Evolutionary conservation across 2,329 filamentous ascomycete species (phyloP).

Genomic region (Podosphaera xanthii): DNA sequence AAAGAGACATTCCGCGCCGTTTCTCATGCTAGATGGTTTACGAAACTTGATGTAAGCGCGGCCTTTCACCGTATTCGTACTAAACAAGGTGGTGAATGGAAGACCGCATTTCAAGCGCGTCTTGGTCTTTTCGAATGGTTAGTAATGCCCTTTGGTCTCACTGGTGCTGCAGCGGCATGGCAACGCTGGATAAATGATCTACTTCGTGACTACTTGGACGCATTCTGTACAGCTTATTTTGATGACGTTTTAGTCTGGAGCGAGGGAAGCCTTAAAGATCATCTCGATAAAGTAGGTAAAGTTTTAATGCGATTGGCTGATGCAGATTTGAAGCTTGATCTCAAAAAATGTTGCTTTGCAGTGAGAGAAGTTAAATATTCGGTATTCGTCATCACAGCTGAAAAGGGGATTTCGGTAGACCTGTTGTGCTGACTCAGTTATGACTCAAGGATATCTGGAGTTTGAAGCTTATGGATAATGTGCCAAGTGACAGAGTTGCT

Average conservation of each 20-base stretch:
- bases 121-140: background rate
- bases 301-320: too few relatives aligned
- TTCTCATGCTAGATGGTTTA: too few relatives aligned
- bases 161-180: background rate
- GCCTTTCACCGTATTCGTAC: too few relatives aligned
- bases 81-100: background rate
- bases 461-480: too few relatives aligned
- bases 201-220: background rate
- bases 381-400: background rate
- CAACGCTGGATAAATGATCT: background rate
- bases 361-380: too few relatives aligned
- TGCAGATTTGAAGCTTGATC: too few relatives aligned
- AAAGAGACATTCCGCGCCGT: too few relatives aligned
- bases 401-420: background rate
- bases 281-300: background rate
- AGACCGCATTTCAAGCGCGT: background rate
- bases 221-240: background rate
- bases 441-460: too few relatives aligned
- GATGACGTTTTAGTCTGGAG: background rate
- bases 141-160: background rate
- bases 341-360: too few relatives aligned
- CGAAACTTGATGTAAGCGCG: too few relatives aligned
- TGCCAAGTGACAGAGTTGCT: too few relatives aligned
- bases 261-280: background rate
- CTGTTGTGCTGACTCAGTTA: too few relatives aligned